These are phyloP conservation scores for Annulohypoxylon nitens DNA, from an alignment of 495 filamentous ascomycete genomes.

Conservation along the genomic window DNA sequence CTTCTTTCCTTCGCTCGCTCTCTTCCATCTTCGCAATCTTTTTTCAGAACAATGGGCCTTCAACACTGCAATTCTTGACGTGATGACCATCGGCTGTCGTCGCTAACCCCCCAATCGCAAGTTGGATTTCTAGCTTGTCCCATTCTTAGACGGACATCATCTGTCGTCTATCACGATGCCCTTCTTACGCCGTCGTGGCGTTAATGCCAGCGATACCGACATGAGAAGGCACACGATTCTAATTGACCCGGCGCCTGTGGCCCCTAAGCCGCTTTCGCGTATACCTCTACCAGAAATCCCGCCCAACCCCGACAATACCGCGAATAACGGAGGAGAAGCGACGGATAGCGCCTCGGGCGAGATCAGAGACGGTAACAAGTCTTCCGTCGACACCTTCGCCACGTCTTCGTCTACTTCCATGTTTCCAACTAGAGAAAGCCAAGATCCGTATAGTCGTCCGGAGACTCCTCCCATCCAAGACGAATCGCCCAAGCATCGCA, in stretches of 20 bases:
- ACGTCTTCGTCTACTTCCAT: conserved; percentile 36
- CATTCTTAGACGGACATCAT: conserved; percentile 14
- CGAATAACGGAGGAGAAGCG: conserved; percentile 28
- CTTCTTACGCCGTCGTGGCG: conserved; percentile 65
- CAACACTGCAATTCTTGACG: conserved; percentile 44
- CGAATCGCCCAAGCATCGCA: conserved; percentile 67
- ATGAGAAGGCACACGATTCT: conserved; percentile 62
- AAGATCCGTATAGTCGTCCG: conserved; percentile 52
- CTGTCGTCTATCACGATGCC: conserved; percentile 55
- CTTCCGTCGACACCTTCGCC: conserved; percentile 36
- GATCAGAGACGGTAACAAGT: conserved; percentile 39
- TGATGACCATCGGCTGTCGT: conserved; percentile 42
- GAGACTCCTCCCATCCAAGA: conserved; percentile 59
- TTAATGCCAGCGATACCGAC: conserved; percentile 63
- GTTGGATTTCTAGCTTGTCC: conserved; percentile 14
- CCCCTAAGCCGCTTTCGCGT: conserved; percentile 47
- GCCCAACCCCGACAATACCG: conserved; percentile 30
- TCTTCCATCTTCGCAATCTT: conserved; percentile 22
- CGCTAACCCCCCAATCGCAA: conserved; percentile 29
- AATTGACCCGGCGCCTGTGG: conserved; percentile 47
- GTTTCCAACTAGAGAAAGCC: conserved; percentile 46
- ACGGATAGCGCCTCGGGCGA: conserved; percentile 14
- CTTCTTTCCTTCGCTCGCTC: conserved; percentile 5
- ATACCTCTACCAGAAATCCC: conserved; percentile 35
- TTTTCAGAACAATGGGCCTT: conserved; percentile 47